Base-by-base conservation (phyloP, 768 basidiomycete species). In the Collybia nuda region DNA sequence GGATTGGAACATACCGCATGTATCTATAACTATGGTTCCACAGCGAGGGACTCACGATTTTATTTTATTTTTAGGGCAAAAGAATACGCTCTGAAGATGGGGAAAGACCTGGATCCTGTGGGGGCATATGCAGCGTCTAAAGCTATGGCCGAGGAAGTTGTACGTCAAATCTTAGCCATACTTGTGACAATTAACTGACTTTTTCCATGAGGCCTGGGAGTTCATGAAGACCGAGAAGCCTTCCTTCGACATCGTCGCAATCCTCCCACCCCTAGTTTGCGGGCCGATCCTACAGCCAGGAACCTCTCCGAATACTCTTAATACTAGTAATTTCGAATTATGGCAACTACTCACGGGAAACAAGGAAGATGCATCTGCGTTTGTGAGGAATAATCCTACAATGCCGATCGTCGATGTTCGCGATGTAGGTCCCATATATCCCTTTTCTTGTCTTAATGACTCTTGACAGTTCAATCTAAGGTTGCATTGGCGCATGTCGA, bases 1-100 rank as follows among this genome's bases (percentile, higher is more conserved):
- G 44, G 43, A 51, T 23, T 51, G 50, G 50, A 51, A 45, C 42
- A 32, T 18, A 12, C 23, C 40, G 48, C 42, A 29, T 28, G 39
- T 28, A 28, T 12, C 44, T 32, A 9, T 18, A 5, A 9, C 19
- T 12, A 6, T 12, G 29, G 9, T 46, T 11, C 23, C 14, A 12
- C 12, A 5, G n/a, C 24, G 11, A 46, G 11, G 15, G 32, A 17
- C 15, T 21, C 6, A 18, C 24, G n/a, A n/a, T 3, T 21, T n/a
- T 9, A 21, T 17, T 21, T 28, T 18, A 6, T 46, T 26, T 46
- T 46, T 5, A 46, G 44, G 29, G 44, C 44, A 3, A 46, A 46
- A 19, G 19, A 24, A 18, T 24, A 24, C 5, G 44, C 44, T 11
- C 5, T 46, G 14, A 46, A 46, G 19, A 4, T 24, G 23, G 44